Evolutionary conservation across 306 rosid genomes (phyloP), one percentile per base, ranked within the genome.

Genomic region (Trifolium repens): DNA sequence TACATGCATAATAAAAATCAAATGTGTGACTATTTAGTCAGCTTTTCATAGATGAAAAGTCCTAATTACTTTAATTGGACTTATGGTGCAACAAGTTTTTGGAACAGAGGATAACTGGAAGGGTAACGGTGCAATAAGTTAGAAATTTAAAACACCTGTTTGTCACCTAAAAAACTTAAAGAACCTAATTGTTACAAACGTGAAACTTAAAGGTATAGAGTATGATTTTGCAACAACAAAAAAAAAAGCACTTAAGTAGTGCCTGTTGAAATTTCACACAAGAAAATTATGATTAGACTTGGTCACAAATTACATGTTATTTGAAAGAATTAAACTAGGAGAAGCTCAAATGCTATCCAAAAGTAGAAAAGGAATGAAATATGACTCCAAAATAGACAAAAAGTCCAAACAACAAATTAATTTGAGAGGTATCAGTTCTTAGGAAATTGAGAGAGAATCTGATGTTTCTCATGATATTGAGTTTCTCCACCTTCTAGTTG

Each of bases 401-500:
- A 34, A 16, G 16, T 67, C 14, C 67, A n/a, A 73, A 63, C 79
- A 66, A 74, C 67, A 76, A 72, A 83, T 26, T 64, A 49, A 69
- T 39, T 53, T 63, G 67, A 68, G 32, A 75, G 62, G 32, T 46
- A 69, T 70, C 64, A 60, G 52, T 61, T 69, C 53, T 69, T 19
- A 40, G 16, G 64, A 27, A 64, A 54, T 24, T 54, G 65, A 80
- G 55, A 61, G 65, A 80, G 55, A 61, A 47, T 37, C 74, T 68
- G 37, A 55, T 69, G 66, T 73, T 59, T 67, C 40, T 89, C 85
- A 96, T 16, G 99, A 96, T 72, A 96, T 92, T 70, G 99, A 96
- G 86, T 92, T 92, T 83, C 99, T 92, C 99, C 99, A 92, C 82
- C 93, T 88, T 84, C 99, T 88, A 17, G 91, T 82, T 66, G 85